Evolutionary conservation across 108 stramenopile species (phyloP), one percentile per base, ranked within the genome.

Genomic region (Pseudonitzschia multistriata): DNA sequence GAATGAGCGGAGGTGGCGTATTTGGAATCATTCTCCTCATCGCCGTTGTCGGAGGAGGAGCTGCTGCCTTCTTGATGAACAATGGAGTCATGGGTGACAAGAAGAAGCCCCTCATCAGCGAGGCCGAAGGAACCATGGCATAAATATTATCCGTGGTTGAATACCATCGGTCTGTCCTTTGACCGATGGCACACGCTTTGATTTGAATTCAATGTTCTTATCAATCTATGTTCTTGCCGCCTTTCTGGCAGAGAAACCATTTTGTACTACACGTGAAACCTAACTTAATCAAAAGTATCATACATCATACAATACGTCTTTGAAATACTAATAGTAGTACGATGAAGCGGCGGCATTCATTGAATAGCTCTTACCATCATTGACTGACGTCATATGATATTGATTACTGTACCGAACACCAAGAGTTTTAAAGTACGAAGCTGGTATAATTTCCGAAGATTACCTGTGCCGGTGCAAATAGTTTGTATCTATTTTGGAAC

Each of bases 11-110:
- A 6, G 78, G 78, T 24, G 57, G 31, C 15, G 54, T 73, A 48
- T 14, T 68, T 27, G 68, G 62, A 21, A 31, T 73, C 27, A 33
- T 79, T 52, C 39, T 79, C 35, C 31, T 72, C 47, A 29, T 70
- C 36, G 66, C 47, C 19, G 49, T 33, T 45, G 48, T 68, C 49
- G 72, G 52, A 25, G 78, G 53, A 39, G 71, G 47, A 62, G 78
- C 72, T 40, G 60, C 67, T 49, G 59, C 50, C 5, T 54, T 73
- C 61, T 68, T 66, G 31, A 56, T 28, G 35, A 69, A 64, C 45
- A 68, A 63, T 35, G 27, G 13, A 25, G 42, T 29, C 27, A 40
- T 10, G 15, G 21, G 13, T 40, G 59, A 49, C 45, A 73, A 79
- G 62, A 42, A 61, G 34, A 56, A 48, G 42, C 67, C 67, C 49